Percentiles rank a stretch among this genome's conserved stretches.
These are phyloP conservation scores for Lachancea waltii DNA, from an alignment of 805 yeast species.

Conservation along the genomic window DNA sequence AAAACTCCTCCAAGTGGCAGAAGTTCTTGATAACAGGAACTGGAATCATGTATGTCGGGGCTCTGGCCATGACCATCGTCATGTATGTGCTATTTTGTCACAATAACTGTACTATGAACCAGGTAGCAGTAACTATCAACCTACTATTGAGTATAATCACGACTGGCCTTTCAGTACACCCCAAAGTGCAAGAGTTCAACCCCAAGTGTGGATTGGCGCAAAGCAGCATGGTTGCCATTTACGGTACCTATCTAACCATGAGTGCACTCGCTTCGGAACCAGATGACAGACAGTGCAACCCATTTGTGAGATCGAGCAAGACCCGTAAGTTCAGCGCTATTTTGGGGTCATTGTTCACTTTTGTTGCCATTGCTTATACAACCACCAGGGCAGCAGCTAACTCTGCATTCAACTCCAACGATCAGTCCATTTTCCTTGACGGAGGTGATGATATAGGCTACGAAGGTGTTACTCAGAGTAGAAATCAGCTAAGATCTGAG, in stretches of 20 bases:
- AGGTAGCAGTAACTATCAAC: conserved; percentile 77
- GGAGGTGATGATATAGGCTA: conserved; percentile 34
- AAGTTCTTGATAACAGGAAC: conserved; percentile 81
- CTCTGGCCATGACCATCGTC: conserved; percentile 62
- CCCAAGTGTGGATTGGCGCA: conserved; percentile 97
- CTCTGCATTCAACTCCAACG: conserved; percentile 48
- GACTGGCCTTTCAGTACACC: conserved; percentile 68
- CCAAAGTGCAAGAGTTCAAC: conserved; percentile 81
- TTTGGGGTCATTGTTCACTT: conserved; percentile 88
- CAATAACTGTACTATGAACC: conserved; percentile 79
- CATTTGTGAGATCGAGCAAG: conserved; percentile 80
- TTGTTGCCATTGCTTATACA: conserved; percentile 92
- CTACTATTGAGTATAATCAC: conserved; percentile 56
- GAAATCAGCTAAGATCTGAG: conserved; percentile 74
- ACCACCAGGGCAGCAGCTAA: conserved; percentile 94
- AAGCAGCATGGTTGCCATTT: conserved; percentile 89
- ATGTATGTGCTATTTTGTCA: conserved; percentile 83
- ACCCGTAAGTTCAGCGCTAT: conserved; percentile 85
- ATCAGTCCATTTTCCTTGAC: conserved; percentile 31
- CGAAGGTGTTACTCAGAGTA: conserved; percentile 38
- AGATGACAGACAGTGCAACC: conserved; percentile 88
- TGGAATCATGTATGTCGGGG: conserved; percentile 68
- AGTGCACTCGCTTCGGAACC: conserved; percentile 96
- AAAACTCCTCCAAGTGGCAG: conserved; percentile 61
- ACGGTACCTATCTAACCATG: conserved; percentile 85